Evolutionary conservation across 2,329 filamentous ascomycete genomes (phyloP), one percentile per base, ranked within the genome.

Genomic region (Boeremia lycopersici): DNA sequence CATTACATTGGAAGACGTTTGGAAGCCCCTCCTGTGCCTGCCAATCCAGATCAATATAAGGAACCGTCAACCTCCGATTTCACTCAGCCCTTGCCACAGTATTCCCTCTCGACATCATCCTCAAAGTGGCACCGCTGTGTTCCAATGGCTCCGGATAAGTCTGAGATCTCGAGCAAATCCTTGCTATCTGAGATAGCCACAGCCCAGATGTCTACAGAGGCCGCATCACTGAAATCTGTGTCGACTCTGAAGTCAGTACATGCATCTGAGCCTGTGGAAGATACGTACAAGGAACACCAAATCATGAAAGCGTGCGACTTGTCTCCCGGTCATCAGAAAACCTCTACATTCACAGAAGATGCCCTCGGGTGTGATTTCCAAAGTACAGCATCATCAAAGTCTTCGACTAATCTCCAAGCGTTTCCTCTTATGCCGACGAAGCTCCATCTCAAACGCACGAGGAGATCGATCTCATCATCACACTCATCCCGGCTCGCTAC

Each of bases 31-130:
- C 67, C 69, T 39, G 53, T 72, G 0, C 69, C 68, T 36, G 53
- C 55, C 10, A 64, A 72, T 9, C 68, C 69, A 13, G 47, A 62
- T 13, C 36, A 62, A 26, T 69, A 62, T 38, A 65, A 46, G 35
- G 60, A 45, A 7, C 48, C 53, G 6, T 63, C 70, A 38, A 50
- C 65, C 10, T 53, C 56, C 46, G 26, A 61, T 28, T n/a, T 62
- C 31, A 39, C 28, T 13, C 36, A 28, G 9, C 29, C 44, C 4
- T 7, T 26, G 7, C 2, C 23, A 10, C 11, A 45, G 11, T 28
- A 51, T 8, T n/a, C 41, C 10, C 35, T 1, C 4, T 34, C 34
- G 5, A 39, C 17, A 25, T 51, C 33, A 6, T 26, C 35, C 3
- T 45, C 25, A n/a, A 39, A 35, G 8, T 11, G 23, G 7, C 28